Conservation (phyloP, 1,284 basidiomycete genomes). For the Ganoderma sp. region DNA sequence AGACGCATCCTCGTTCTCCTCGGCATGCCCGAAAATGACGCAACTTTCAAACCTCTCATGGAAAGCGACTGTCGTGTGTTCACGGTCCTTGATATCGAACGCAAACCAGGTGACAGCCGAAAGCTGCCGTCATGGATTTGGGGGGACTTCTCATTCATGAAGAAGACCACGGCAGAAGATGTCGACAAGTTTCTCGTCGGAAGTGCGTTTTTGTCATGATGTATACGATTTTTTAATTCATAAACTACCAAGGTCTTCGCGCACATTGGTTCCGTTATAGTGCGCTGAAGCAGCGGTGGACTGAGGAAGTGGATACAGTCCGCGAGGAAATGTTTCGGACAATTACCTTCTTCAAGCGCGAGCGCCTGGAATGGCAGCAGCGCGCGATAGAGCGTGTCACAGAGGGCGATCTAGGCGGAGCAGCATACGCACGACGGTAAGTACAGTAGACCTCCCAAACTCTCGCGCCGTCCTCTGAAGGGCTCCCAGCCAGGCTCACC, state of each 20-base stretch:
- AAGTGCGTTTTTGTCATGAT: no score
- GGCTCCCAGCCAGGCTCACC: no score
- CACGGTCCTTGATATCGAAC: not conserved
- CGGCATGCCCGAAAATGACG: slow-evolving; percentile 3
- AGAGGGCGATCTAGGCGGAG: not conserved
- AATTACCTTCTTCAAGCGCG: not conserved
- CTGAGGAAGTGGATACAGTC: not conserved
- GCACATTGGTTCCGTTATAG: slow-evolving; percentile 18
- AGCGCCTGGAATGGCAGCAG: not conserved
- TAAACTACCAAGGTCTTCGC: slow-evolving; percentile 11
- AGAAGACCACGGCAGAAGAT: not conserved
- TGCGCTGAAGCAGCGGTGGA: not conserved
- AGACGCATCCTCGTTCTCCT: not conserved
- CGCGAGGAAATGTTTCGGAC: slow-evolving; percentile 11
- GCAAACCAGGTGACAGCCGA: slow-evolving; percentile 6
- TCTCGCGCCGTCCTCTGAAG: no score
- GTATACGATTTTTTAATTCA: no score
- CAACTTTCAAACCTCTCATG: not conserved
- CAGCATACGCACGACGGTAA: not conserved
- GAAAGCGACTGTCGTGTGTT: slow-evolving; percentile 6
- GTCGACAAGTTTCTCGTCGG: no score
- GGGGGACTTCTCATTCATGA: slow-evolving; percentile 14
- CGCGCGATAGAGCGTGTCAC: not conserved
- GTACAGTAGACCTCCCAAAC: no score
- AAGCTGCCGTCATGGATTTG: slow-evolving; percentile 22